These are phyloP conservation scores for Calonectria crousiana DNA, from an alignment of 2,329 filamentous ascomycete genomes.

Conservation along the genomic window DNA sequence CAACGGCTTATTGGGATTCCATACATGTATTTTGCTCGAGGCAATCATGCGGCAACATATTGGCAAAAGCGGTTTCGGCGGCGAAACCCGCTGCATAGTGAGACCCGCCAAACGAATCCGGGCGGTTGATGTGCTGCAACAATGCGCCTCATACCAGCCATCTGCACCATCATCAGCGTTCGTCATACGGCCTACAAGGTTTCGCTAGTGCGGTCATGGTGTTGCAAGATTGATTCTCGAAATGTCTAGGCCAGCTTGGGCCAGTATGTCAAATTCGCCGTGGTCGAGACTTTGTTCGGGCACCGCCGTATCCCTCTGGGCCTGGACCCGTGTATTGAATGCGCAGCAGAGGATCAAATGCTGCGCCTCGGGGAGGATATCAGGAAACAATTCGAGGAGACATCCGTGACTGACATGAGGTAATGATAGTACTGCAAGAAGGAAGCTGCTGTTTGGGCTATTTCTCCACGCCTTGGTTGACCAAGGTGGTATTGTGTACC, in stretches of 20 bases:
- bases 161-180: neutral
- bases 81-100: neutral
- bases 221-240: neutral
- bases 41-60: neutral
- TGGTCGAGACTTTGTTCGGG: neutral
- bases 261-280: neutral
- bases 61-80: neutral
- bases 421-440: neutral
- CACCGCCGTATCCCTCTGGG: neutral
- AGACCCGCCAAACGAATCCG: neutral
- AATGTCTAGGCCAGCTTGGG: neutral
- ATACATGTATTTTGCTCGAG: neutral
- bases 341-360: neutral
- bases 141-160: constrained; percentile 6
- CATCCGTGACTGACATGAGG: no score
- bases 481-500: neutral
- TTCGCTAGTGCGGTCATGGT: neutral
- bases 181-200: neutral
- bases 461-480: neutral
- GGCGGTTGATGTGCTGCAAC: neutral
- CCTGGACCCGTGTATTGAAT: neutral
- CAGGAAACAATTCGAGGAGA: neutral
- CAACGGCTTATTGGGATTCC: neutral
- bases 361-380: no score
- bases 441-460: neutral